Evolutionary conservation across 192 early-diverging fungal genomes (phyloP).

Genomic region (Chytriomyces confervae): DNA sequence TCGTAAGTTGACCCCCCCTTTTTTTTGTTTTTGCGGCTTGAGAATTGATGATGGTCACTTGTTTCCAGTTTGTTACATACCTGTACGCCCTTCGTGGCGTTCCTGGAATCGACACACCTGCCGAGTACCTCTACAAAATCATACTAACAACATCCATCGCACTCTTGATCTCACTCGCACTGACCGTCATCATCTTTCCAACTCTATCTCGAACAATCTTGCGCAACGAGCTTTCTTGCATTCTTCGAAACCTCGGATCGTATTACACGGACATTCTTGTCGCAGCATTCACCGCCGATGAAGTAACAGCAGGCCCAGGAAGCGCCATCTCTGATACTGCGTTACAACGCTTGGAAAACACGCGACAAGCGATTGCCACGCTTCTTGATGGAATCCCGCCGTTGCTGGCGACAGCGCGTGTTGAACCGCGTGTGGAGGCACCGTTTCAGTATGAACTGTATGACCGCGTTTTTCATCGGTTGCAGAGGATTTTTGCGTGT

Average conservation of each 20-base stretch:
- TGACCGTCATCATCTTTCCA: constrained; percentile 13
- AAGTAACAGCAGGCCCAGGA: background rate
- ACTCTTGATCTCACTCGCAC: background rate
- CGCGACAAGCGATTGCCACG: background rate
- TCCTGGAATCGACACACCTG: background rate
- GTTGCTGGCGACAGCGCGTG: background rate
- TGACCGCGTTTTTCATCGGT: background rate
- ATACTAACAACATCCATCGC: background rate
- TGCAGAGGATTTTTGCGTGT: background rate
- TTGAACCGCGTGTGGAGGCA: background rate
- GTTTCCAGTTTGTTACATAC: constrained; percentile 3
- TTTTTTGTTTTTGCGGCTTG: background rate
- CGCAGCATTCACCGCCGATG: constrained; percentile 2
- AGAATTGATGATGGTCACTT: background rate
- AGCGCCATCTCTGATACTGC: background rate
- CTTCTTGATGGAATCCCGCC: background rate
- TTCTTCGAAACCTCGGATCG: background rate
- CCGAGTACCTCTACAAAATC: background rate
- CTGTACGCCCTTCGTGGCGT: background rate
- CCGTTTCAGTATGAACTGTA: background rate
- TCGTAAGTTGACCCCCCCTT: background rate
- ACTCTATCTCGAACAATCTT: constrained; percentile 10
- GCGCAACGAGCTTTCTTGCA: background rate
- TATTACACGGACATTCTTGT: constrained; percentile 13
- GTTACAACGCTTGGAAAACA: background rate